Percentiles rank a stretch among this genome's conserved stretches.
phyloP scores from a whole-genome alignment of 1,139 yeast species.

The Hemisphaericaspora subhashii region DNA sequence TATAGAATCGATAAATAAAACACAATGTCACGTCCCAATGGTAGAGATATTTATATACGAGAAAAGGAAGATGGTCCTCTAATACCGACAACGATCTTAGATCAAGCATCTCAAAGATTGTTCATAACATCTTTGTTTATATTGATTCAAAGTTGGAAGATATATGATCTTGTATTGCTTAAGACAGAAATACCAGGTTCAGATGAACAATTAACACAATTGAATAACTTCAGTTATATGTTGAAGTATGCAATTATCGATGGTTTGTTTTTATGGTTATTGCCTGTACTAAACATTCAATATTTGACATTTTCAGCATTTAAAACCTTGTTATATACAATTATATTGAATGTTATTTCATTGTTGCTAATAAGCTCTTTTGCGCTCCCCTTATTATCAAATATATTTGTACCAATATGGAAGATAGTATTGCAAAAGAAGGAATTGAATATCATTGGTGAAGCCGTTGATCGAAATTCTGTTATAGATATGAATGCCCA shows the following conservation, averaged over 20 bases:
- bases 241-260: slow-evolving; percentile 74
- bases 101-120: slow-evolving; percentile 79
- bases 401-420: slow-evolving; percentile 44
- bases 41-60: slow-evolving; percentile 1
- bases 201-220: slow-evolving; percentile 20
- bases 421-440: slow-evolving; percentile 45
- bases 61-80: slow-evolving; percentile 23
- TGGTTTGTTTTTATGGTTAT: slow-evolving; percentile 61
- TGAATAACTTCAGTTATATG: slow-evolving; percentile 57
- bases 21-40: too few species aligned
- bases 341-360: slow-evolving; percentile 36
- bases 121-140: slow-evolving; percentile 65
- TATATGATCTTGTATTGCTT: slow-evolving; percentile 62
- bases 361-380: slow-evolving; percentile 43
- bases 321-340: slow-evolving; percentile 46
- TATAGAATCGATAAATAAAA: too few species aligned
- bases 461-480: slow-evolving; percentile 38
- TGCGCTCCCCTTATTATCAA: slow-evolving; percentile 35
- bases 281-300: slow-evolving; percentile 78
- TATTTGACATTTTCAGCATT: slow-evolving; percentile 61
- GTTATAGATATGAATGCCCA: slow-evolving; percentile 67
- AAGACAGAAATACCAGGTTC: slow-evolving; percentile 29
- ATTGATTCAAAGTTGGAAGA: slow-evolving; percentile 76
- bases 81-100: slow-evolving; percentile 59
- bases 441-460: slow-evolving; percentile 73